Evolutionary conservation across 768 basidiomycete species (phyloP).

Genomic region (Terana coerulea): DNA sequence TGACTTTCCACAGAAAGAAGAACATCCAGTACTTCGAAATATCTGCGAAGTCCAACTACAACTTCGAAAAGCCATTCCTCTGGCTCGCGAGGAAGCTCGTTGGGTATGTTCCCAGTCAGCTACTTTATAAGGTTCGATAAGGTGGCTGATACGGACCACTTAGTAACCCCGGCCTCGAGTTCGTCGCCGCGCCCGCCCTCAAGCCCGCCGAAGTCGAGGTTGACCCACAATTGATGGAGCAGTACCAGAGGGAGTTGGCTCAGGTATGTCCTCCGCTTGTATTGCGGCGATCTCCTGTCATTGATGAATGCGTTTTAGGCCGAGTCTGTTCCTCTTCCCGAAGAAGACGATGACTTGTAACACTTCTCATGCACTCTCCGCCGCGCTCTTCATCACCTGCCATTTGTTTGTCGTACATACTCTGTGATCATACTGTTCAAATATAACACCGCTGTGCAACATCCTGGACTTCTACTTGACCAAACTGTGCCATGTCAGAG

Average conservation of each 20-base stretch:
- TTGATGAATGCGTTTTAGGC: conserved; percentile 46
- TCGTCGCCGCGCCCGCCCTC: conserved; percentile 95
- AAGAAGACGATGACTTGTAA: conserved; percentile 82
- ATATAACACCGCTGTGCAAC: conserved; percentile 16
- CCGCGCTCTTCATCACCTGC: conserved; percentile 10
- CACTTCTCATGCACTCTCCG: conserved; percentile 13
- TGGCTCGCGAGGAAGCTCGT: conserved; percentile 99
- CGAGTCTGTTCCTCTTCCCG: conserved; percentile 90
- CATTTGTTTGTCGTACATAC: conserved; percentile 18
- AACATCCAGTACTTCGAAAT: conserved; percentile 99
- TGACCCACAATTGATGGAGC: conserved; percentile 70
- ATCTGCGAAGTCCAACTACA: conserved; percentile 99
- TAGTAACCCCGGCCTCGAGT: conserved; percentile 86
- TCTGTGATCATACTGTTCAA: conserved; percentile 22
- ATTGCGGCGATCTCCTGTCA: not conserved
- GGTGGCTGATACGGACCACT: not conserved
- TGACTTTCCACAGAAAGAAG: conserved; percentile 99
- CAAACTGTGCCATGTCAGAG: too few species aligned
- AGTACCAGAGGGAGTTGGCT: conserved; percentile 77
- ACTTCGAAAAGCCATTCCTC: conserved; percentile 99
- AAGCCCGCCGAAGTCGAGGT: conserved; percentile 90
- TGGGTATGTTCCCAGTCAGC: conserved; percentile 54
- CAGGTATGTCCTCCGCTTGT: conserved; percentile 38
- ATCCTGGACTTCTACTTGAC: conserved; percentile 9
- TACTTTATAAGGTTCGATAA: not conserved